Percentiles rank a stretch among this genome's conserved stretches.
These are phyloP conservation scores for Cadophora sp. DNA, from an alignment of 2,329 filamentous ascomycete species.

Conservation along the genomic window DNA sequence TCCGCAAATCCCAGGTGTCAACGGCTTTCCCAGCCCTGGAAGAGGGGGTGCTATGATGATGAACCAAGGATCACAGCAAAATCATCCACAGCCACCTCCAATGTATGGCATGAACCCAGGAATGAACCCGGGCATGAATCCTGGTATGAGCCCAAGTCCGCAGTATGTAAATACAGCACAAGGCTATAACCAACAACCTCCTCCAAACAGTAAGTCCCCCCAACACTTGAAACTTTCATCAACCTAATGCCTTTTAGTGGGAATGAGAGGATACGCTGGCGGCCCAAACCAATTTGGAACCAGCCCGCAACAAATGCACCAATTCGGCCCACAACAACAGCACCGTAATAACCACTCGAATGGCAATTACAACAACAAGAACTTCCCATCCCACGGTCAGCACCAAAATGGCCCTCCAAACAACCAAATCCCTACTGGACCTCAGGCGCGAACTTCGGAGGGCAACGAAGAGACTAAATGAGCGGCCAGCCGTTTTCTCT, in stretches of 20 bases:
- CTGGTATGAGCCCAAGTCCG: constrained; percentile 71
- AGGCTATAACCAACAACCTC: constrained; percentile 73
- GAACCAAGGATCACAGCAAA: constrained; percentile 92
- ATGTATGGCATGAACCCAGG: constrained; percentile 78
- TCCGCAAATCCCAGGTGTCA: constrained; percentile 68
- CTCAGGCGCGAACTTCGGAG: constrained; percentile 50
- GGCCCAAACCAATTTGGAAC: constrained; percentile 68
- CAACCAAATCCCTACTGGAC: constrained; percentile 46
- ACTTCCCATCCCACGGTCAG: constrained; percentile 50
- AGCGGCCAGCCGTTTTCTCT: constrained; percentile 32
- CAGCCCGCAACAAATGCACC: constrained; percentile 67
- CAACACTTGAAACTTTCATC: neutral
- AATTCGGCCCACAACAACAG: constrained; percentile 61
- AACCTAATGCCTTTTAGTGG: constrained; percentile 56
- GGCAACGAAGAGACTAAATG: constrained; percentile 57
- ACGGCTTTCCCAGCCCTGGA: constrained; percentile 88
- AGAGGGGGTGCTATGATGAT: constrained; percentile 91
- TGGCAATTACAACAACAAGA: constrained; percentile 59
- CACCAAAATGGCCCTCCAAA: constrained; percentile 51
- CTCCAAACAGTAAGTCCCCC: constrained; percentile 71
- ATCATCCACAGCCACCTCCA: constrained; percentile 67
- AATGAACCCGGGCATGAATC: constrained; percentile 73
- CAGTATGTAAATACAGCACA: constrained; percentile 58
- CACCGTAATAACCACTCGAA: constrained; percentile 57
- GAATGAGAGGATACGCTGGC: constrained; percentile 65